These are phyloP conservation scores for Globisporangium paddicum DNA, from an alignment of 352 stramenopile species.

Conservation along the genomic window DNA sequence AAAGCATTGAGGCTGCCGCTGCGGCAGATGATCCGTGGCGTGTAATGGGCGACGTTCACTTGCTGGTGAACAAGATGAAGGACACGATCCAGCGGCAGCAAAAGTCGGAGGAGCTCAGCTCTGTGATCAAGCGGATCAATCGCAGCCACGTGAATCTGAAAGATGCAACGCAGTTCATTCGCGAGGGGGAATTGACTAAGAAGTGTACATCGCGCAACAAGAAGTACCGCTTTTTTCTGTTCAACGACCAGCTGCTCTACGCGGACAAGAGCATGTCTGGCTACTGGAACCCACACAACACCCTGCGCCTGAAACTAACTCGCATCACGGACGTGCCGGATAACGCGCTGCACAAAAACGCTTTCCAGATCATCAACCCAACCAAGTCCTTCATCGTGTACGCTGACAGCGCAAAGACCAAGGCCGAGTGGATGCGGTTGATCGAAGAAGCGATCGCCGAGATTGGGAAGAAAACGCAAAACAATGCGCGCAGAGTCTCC, in stretches of 20 bases:
- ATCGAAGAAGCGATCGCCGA: constrained; percentile 75
- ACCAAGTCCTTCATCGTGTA: constrained; percentile 84
- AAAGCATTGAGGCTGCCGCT: constrained; percentile 61
- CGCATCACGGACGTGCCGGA: constrained; percentile 76
- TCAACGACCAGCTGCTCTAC: constrained; percentile 85
- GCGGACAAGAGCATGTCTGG: constrained; percentile 75
- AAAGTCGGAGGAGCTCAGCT: constrained; percentile 79
- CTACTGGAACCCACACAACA: constrained; percentile 84
- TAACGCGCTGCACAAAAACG: constrained; percentile 63
- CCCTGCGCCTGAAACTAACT: constrained; percentile 75
- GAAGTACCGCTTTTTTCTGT: constrained; percentile 85
- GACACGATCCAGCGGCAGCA: constrained; percentile 82
- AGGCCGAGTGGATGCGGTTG: constrained; percentile 78
- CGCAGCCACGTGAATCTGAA: constrained; percentile 91
- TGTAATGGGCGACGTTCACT: constrained; percentile 87
- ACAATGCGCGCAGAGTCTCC: constrained; percentile 62
- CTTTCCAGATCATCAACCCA: constrained; percentile 84
- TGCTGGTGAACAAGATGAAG: constrained; percentile 89
- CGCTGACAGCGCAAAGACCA: constrained; percentile 53
- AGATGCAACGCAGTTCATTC: constrained; percentile 93
- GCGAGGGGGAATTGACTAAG: constrained; percentile 94
- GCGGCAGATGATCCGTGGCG: constrained; percentile 67
- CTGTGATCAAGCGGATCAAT: constrained; percentile 88
- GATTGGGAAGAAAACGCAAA: constrained; percentile 71
- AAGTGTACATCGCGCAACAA: constrained; percentile 87